phyloP scores from a whole-genome alignment of 352 stramenopile species.

The Globisporangium nunn region DNA sequence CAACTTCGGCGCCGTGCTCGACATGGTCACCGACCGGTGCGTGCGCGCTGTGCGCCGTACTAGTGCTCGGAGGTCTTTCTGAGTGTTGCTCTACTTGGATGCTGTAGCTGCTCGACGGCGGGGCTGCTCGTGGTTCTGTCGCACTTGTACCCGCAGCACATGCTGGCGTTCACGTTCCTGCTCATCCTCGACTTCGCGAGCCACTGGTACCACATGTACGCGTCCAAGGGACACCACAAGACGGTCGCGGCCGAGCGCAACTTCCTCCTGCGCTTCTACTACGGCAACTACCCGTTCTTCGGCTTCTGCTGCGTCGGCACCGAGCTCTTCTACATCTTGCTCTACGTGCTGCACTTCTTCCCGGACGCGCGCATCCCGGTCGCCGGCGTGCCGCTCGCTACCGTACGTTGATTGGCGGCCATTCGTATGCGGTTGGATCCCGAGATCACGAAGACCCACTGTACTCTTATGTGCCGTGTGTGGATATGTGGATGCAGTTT shows the following conservation, averaged over 20 bases:
- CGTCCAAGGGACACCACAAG: slow-evolving; percentile 94
- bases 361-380: slow-evolving; percentile 52
- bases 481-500: slow-evolving; percentile 28
- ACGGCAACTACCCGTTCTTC: slow-evolving; percentile 90
- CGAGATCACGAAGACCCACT: slow-evolving; percentile 7
- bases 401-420: slow-evolving; percentile 22
- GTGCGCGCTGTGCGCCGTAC: background rate
- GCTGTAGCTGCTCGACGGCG: slow-evolving; percentile 88
- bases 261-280: slow-evolving; percentile 93
- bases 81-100: background rate
- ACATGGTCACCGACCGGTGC: slow-evolving; percentile 97
- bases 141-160: slow-evolving; percentile 85
- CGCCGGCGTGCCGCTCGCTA: slow-evolving; percentile 43
- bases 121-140: slow-evolving; percentile 93
- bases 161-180: slow-evolving; percentile 82
- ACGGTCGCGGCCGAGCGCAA: slow-evolving; percentile 87
- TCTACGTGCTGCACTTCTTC: slow-evolving; percentile 87
- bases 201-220: slow-evolving; percentile 99
- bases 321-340: slow-evolving; percentile 89
- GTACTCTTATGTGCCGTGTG: background rate
- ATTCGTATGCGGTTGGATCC: background rate
- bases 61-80: background rate
- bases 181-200: slow-evolving; percentile 95
- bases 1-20: slow-evolving; percentile 92
- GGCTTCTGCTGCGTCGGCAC: slow-evolving; percentile 90